phyloP scores from a whole-genome alignment of 2,329 filamentous ascomycete genomes.

The Talaromyces sp. region DNA sequence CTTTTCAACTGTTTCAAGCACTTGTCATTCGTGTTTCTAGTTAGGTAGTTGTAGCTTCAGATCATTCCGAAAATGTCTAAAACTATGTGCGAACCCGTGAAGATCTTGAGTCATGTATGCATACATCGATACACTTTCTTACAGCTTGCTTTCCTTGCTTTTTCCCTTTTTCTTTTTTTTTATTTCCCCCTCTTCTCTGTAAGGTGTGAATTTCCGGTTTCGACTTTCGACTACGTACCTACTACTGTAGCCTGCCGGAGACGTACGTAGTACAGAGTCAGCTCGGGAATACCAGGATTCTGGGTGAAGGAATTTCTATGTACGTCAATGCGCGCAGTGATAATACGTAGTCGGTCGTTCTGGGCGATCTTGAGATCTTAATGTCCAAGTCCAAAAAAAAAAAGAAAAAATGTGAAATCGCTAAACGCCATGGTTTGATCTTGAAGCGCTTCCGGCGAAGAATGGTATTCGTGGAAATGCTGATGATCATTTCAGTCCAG shows the following conservation, averaged over 20 bases:
- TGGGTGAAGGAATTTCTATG: background rate
- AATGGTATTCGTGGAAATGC: background rate
- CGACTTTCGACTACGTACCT: too few species aligned
- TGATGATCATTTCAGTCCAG: background rate
- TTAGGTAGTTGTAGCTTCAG: background rate
- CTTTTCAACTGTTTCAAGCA: background rate
- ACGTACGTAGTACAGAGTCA: background rate
- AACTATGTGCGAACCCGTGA: slow-evolving; percentile 6
- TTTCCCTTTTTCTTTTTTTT: background rate
- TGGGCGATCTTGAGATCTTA: background rate
- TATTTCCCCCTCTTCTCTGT: too few species aligned
- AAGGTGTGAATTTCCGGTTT: too few species aligned
- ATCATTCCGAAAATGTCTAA: background rate
- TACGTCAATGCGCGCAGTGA: too few species aligned
- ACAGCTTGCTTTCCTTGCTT: background rate
- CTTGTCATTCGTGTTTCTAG: background rate
- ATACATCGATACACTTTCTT: too few species aligned
- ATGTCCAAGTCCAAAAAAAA: background rate
- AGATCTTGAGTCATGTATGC: slow-evolving; percentile 3
- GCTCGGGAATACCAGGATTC: background rate
- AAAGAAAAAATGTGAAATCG: background rate
- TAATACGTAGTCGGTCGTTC: background rate
- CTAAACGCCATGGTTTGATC: background rate
- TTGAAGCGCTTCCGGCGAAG: background rate
- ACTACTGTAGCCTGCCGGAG: too few species aligned